These are phyloP conservation scores for Fusarium sp. DNA, from an alignment of 2,329 filamentous ascomycete species.

Conservation along the genomic window DNA sequence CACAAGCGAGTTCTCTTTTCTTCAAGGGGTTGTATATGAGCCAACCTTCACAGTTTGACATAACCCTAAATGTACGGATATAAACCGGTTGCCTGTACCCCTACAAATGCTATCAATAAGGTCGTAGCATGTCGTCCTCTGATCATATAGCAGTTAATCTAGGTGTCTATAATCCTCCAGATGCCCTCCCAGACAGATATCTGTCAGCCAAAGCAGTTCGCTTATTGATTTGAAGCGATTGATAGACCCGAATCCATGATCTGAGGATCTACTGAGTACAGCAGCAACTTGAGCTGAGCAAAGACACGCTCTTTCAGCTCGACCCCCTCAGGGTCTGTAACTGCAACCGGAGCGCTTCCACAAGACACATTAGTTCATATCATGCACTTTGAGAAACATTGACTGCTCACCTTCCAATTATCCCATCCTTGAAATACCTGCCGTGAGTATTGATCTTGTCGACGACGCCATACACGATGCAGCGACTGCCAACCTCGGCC, in stretches of 20 bases:
- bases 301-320: background rate
- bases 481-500: constrained; percentile 15
- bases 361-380: background rate
- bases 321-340: background rate
- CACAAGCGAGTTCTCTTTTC: too few species aligned
- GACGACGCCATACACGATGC: background rate
- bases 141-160: too few species aligned
- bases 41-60: too few species aligned
- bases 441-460: background rate
- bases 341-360: background rate
- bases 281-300: background rate
- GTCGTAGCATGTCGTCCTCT: too few species aligned
- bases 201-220: background rate
- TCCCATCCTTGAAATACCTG: background rate
- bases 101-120: too few species aligned
- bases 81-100: too few species aligned
- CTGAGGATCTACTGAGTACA: background rate
- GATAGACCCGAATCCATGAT: background rate
- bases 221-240: background rate
- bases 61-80: too few species aligned
- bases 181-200: background rate
- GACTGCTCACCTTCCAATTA: background rate
- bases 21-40: too few species aligned
- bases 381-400: background rate
- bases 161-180: too few species aligned